Evolutionary conservation across 2,329 filamentous ascomycete genomes (phyloP), one percentile per base, ranked within the genome.

Genomic region (Fusarium subtropicale): DNA sequence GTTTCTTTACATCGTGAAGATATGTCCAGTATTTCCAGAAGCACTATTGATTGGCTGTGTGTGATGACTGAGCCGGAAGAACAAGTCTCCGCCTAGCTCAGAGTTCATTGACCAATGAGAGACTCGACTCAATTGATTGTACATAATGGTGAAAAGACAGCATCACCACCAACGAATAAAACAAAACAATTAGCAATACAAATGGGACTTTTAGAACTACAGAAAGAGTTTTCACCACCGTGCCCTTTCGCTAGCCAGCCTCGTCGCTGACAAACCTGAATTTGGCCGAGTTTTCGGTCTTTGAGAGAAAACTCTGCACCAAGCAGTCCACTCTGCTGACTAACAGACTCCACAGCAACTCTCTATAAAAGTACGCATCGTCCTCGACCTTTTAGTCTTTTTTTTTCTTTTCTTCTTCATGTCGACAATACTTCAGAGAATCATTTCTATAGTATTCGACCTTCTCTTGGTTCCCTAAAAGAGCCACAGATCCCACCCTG

Each of bases 381-480:
- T n/a, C 39, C 33, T 39, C n/a, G 64, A 36, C 46, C 55, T 52
- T 57, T 69, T 79, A 81, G 79, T 61, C 30, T 47, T 68, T 81
- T 82, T 79, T 82, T 81, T 51, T 41, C 56, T 79, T 83, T 84
- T 84, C 81, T 84, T 87, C 81, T 81, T 85, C 79, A 87, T 81
- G 85, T 86, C 86, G 86, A 88, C 85, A 87, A 87, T 87, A 87
- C 84, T 86, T 86, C 81, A 71, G 82, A 93, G 92, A 94, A 95
- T 95, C 92, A 93, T 92, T 97, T 97, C 92, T 97, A 94, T 94
- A 97, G 93, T 94, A 90, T 87, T 92, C 90, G 90, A 94, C 91
- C 87, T 86, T 87, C 90, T 93, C 92, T 96, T 91, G 93, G 90
- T 91, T 95, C 88, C 89, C 89, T 87, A 94, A 88, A 91, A 86